Base-by-base conservation (phyloP, 2,329 filamentous ascomycete genomes). In the Clarireedia hainanense region DNA sequence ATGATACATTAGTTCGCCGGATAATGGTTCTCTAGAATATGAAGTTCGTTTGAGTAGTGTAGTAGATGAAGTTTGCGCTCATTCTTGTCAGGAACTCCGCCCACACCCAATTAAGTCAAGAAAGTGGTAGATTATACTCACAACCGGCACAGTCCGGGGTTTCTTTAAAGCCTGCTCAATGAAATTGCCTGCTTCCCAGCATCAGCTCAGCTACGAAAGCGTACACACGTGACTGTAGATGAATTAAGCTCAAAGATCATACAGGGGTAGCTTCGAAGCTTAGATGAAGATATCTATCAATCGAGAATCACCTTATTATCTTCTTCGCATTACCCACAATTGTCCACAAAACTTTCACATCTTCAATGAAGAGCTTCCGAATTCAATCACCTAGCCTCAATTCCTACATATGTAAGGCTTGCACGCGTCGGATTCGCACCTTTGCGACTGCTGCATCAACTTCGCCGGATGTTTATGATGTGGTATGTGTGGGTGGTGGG, bases 401-500 rank as follows among this genome's bases (percentile, higher is more conserved):
- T 15, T 46, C 46, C 14, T 55, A 55, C 27, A 49, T 55, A 34
- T 55, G 52, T 15, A 43, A 50, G 42, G 17, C 46, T 4, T 55
- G 52, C 12, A 55, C 46, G 12, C 27, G 52, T n/a, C 45, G 52
- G 7, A 43, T 50, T 15, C 47, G 52, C 24, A 10, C 45, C 34
- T 55, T 55, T n/a, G 46, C 46, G 36, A 55, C 52, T 6, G 34
- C 46, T 42, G 37, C 50, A 9, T 46, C 27, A 23, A 12, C 17
- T 27, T 15, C 45, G 23, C 61, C 64, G 30, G 66, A 68, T 3
- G 58, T 69, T 17, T 70, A 67, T 53, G 68, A 70, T 63, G 63
- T 70, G 6, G 68, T 70, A 20, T 70, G 68, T 47, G 65, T 70
- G 42, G 68, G 68, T 36, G 68, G 68, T 24, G 68, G 68, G 43